Base-by-base conservation (phyloP, 768 basidiomycete species). In the Termitomyces eurrhizus region DNA sequence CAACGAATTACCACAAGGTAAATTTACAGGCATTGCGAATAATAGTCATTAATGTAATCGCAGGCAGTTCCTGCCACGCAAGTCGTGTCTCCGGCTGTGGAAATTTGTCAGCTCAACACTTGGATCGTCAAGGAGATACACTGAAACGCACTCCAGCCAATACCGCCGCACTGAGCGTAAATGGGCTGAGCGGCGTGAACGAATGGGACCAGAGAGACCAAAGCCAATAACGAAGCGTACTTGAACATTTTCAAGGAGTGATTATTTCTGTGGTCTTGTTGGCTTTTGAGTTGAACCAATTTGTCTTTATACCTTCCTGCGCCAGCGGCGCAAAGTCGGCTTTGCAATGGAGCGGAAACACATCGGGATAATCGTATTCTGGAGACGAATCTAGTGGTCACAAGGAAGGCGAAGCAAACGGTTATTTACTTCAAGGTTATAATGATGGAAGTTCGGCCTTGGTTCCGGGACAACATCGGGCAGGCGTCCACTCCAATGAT, bases 121-220 rank as follows among this genome's bases (percentile, higher is more conserved):
- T 33, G 24, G 18, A 21, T 5, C 37, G 24, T 7, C 11, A 12
- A 21, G 14, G 7, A 49, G 33, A 14, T 24, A 33, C 26, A 52
- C 29, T 12, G 32, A 13, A 36, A 74, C 80, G 61, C 70, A 83
- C 81, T 71, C 80, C 81, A 82, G 57, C 70, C 72, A 57, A 74
- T 73, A 45, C 83, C 83, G 68, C 83, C 83, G 65, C 84, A 86
- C 65, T 85, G 85, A 8, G 76, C 80, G 51, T 70, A 85, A 39
- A 79, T 51, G 16, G 78, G 72, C 37, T 73, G 65, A 52, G 78
- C 75, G 56, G 81, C 84, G 56, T 69, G 63, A 37, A 77, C 78
- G 62, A 81, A 72, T 54, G 82, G 80, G 21, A 80, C 69, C 56
- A 83, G 64, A 46, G 77, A 70, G 39, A 79, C 66, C 53, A 80